Evolutionary conservation across 2,329 filamentous ascomycete genomes (phyloP).

Genomic region (Aspergillus costaricaensis): DNA sequence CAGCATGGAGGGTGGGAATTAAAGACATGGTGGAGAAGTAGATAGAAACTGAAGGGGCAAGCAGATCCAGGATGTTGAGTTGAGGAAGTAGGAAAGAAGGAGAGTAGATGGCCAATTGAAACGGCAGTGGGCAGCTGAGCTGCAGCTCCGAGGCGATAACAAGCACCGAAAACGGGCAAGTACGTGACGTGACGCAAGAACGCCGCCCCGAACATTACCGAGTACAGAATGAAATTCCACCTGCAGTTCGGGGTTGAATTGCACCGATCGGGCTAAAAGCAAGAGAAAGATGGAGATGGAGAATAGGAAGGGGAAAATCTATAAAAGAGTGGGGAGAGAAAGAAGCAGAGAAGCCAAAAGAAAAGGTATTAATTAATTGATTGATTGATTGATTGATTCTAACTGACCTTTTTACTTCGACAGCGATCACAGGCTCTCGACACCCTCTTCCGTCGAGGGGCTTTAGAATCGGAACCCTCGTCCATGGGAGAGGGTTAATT

Average conservation of each 20-base stretch:
- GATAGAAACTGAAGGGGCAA: background rate
- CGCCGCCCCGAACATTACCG: background rate
- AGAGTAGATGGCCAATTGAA: background rate
- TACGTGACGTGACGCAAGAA: background rate
- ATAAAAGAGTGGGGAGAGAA: background rate
- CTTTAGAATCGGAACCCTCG: slow-evolving; percentile 41
- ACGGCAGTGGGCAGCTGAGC: background rate
- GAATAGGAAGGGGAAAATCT: background rate
- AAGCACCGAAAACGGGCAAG: background rate
- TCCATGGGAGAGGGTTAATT: slow-evolving; percentile 38
- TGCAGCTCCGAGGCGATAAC: background rate
- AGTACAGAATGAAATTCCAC: background rate
- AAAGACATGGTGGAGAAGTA: background rate
- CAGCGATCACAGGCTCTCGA: slow-evolving; percentile 50
- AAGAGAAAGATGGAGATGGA: background rate
- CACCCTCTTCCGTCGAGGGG: slow-evolving; percentile 47
- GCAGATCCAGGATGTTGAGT: background rate
- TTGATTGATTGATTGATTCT: no score
- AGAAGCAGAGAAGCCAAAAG: background rate
- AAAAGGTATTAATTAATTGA: background rate
- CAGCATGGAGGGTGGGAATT: background rate
- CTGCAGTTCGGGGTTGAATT: slow-evolving; percentile 1
- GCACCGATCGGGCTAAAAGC: slow-evolving; percentile 1
- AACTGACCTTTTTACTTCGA: slow-evolving; percentile 45
- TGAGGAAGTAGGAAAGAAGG: background rate